Evolutionary conservation across 176 grass and related monocot genomes (phyloP), one percentile per base, ranked within the genome.

Genomic region (Melocanna baccifera): DNA sequence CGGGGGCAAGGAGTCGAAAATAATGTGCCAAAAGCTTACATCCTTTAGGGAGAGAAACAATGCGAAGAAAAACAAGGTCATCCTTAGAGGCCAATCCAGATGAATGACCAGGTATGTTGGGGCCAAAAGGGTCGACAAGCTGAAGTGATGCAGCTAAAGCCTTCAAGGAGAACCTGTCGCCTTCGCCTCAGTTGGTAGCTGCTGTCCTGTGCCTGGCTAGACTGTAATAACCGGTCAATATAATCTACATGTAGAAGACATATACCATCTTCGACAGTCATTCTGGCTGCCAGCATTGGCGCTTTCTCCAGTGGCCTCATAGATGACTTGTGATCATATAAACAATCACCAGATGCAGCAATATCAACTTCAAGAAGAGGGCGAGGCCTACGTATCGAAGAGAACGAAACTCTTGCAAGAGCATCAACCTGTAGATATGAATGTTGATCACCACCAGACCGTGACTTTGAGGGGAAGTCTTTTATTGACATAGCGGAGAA

Each of bases 91-190:
- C 86, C 64, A 99, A 83, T 29, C 91, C 92, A 79, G 83, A 76
- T 40, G 87, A 88, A 86, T 90, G 84, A 25, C 89, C 90, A 82
- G 89, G 58, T 86, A 88, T 96, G 78, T 85, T 87, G 5, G 96
- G 91, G 51, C 91, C 92, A 89, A 99, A 87, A 82, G 96, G 96
- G 77, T 96, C 96, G 12, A 96, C 96, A 81, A 99, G 88, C 78
- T 99, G 84, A 66, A 99, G 93, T 25, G 96, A 96, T 86, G 93
- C 88, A 26, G 96, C 93, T 83, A 99, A 99, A 83, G 42, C 93
- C 93, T 92, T 99, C 96, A 82, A 99, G 86, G 42, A 94, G 93
- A 46, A 99, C 84, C 50, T 96, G 91, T 40, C 93, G 81, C 48
- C 86, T 86, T 70, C 88, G 78, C 72, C 81, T 99, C 34, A 99